These are phyloP conservation scores for Lolium multiflorum DNA, from an alignment of 176 grass and related monocot genomes.

Conservation along the genomic window DNA sequence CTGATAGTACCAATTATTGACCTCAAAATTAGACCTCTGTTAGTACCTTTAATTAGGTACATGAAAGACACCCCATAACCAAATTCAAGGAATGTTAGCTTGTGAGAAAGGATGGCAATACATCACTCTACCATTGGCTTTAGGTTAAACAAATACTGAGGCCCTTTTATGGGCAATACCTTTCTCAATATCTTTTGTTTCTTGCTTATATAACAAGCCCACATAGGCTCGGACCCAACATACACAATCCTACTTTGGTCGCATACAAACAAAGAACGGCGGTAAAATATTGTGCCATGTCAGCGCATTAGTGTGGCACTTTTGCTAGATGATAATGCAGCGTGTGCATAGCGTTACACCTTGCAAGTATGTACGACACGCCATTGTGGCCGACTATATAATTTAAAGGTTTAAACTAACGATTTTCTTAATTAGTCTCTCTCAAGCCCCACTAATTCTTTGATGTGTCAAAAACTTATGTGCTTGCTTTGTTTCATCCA, in stretches of 20 bases:
- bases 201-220: slow-evolving; percentile 9
- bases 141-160: slow-evolving; percentile 37
- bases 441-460: slow-evolving; percentile 5
- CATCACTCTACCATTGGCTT: slow-evolving; percentile 39
- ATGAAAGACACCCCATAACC: slow-evolving; percentile 58
- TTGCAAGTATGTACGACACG: slow-evolving; percentile 41
- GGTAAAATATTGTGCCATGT: slow-evolving; percentile 35
- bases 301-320: slow-evolving; percentile 41
- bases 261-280: slow-evolving; percentile 26
- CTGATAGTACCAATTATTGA: neutral
- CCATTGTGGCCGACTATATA: neutral
- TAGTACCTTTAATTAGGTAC: slow-evolving; percentile 67
- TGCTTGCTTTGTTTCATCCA: neutral
- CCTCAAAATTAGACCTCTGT: slow-evolving; percentile 15
- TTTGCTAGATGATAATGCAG: slow-evolving; percentile 44
- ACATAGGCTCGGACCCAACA: slow-evolving; percentile 33
- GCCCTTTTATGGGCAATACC: neutral
- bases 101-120: slow-evolving; percentile 42
- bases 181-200: slow-evolving; percentile 10
- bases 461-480: slow-evolving; percentile 24
- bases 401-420: neutral
- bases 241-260: slow-evolving; percentile 47
- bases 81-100: slow-evolving; percentile 52
- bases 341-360: slow-evolving; percentile 20
- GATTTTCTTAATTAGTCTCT: slow-evolving; percentile 6